Percentiles rank a stretch among this genome's conserved stretches.
Conservation (phyloP, 352 stramenopile genomes). For the Pythium angustatum region DNA sequence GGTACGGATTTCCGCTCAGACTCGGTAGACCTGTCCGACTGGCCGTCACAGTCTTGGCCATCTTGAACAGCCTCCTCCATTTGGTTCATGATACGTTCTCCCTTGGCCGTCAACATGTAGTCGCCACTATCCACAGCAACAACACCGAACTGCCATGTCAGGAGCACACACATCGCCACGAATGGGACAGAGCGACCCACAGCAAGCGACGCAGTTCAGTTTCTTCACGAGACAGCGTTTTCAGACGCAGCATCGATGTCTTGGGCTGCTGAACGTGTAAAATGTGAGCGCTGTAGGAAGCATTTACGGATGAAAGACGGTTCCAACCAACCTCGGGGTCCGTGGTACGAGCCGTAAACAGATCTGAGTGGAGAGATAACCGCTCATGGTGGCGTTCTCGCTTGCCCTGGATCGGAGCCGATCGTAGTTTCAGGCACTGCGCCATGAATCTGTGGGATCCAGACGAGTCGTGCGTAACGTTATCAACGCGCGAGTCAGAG, state of each 20-base stretch:
- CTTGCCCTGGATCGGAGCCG: background rate
- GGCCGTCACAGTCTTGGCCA: background rate
- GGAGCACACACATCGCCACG: background rate
- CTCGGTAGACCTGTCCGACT: background rate
- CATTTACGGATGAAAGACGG: background rate
- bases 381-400: background rate
- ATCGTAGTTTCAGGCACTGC: background rate
- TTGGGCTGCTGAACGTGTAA: background rate
- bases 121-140: slow-evolving; percentile 40
- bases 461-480: background rate
- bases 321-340: background rate
- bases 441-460: background rate
- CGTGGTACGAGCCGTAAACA: background rate
- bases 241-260: background rate
- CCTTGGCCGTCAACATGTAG: slow-evolving; percentile 47
- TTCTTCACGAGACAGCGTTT: slow-evolving; percentile 10
- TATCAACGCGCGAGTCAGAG: too few species aligned
- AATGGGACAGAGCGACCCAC: slow-evolving; percentile 32
- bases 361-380: background rate
- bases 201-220: slow-evolving; percentile 47
- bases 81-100: slow-evolving; percentile 48
- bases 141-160: background rate
- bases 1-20: background rate
- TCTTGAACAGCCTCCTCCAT: slow-evolving; percentile 41
- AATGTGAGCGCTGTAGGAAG: background rate